A percentile compares a stretch with the other conserved stretches of the same genome.
phyloP scores from a whole-genome alignment of 148 eudicot species.

The Vaccinium vitisidaea region DNA sequence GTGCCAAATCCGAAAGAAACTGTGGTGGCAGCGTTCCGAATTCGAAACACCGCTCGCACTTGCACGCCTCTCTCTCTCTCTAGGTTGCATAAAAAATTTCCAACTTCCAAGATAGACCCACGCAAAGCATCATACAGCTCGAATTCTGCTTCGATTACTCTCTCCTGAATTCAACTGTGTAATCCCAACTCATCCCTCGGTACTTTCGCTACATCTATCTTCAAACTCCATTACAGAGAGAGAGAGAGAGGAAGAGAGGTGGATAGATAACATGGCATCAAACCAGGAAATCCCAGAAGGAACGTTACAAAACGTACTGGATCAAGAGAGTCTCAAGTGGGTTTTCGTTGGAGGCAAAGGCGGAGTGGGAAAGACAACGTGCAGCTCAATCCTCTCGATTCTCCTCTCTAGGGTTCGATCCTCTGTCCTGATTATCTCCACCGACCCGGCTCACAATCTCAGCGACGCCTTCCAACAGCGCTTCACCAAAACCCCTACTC shows the following conservation, averaged over 20 bases:
- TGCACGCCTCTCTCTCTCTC: background rate
- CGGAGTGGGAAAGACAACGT: constrained; percentile 92
- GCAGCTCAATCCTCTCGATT: constrained; percentile 81
- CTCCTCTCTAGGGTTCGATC: constrained; percentile 68
- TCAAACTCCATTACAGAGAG: background rate
- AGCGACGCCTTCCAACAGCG: constrained; percentile 96
- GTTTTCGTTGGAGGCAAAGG: constrained; percentile 97
- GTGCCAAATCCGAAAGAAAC: too few relatives aligned
- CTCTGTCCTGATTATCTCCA: constrained; percentile 89
- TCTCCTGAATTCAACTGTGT: background rate
- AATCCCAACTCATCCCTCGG: background rate
- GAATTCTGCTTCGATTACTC: background rate
- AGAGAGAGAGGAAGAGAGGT: background rate
- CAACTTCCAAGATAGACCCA: background rate
- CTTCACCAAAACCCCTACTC: constrained; percentile 83
- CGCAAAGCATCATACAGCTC: background rate
- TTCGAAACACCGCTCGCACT: background rate
- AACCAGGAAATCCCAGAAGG: constrained; percentile 61
- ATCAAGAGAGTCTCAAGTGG: constrained; percentile 78
- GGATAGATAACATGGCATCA: constrained; percentile 32
- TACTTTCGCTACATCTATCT: background rate
- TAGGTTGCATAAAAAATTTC: background rate
- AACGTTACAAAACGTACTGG: constrained; percentile 68
- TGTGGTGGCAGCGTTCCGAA: too few relatives aligned
- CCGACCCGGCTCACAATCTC: constrained; percentile 97